Evolutionary conservation across 257 asterid genomes (phyloP), one percentile per base, ranked within the genome.

Genomic region (Orobanche coerulescens): DNA sequence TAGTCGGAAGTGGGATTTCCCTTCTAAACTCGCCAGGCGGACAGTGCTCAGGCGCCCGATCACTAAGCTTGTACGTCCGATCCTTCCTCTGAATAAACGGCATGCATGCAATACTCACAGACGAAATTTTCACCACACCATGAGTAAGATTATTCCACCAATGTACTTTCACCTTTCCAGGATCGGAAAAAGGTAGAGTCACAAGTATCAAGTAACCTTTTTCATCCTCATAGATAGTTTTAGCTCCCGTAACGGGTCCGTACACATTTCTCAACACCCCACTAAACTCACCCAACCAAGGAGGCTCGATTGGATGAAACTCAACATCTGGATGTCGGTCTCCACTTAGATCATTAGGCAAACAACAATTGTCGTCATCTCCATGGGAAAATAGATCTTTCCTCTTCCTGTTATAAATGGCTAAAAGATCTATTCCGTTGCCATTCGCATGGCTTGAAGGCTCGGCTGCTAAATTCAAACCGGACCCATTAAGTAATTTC

Each of bases 31-130:
- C 91, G 18, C 91, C 94, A 2, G 84, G 78, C 9, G 91, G 95
- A 37, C 89, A 84, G 44, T 84, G 94, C 78, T 84, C 94, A 0
- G 94, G 94, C 8, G 79, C 75, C 15, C 89, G 91, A 73, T 87
- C 95, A 0, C 80, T 76, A 44, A 87, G 84, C 73, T 78, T 82
- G 69, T 78, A 87, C 0, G 78, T 84, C 26, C 94, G 72, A 5
- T 78, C 91, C 24, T 73, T 77, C 44, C 94, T 87, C 58, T 80
- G 82, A 42, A 87, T 73, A 47, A 77, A 80, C 1, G 94, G 91
- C 78, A 65, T 64, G 65, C 87, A 79, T 5, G 82, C 76, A 7
- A 81, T 84, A 58, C 94, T 82, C 37, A 75, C 75, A 1, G 82
- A 81, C 10, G 95, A 84, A 26, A 84, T 82, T 73, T 79, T 87